Base-by-base conservation (phyloP, 1,139 yeast genomes). In the Yamadazyma trypodendri region DNA sequence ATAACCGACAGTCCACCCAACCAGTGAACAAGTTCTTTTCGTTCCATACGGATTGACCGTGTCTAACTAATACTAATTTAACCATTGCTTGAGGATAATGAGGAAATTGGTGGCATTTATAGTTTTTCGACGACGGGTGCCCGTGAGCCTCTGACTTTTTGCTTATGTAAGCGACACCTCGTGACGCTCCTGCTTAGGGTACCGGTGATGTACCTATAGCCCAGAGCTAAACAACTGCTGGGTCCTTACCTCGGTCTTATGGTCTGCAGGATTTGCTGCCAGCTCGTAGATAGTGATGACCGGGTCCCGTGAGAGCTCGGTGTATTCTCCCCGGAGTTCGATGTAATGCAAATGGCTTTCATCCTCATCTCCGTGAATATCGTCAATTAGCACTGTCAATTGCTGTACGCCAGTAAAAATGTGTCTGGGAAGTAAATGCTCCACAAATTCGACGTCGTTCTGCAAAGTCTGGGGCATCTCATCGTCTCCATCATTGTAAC, bases 31-130 rank as follows among this genome's bases (percentile, higher is more conserved):
- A 79, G 80, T 92, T 90, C 79, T 87, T 87, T 72, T 88, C 96
- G 71, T 90, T 90, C 97, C 97, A 90, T 69, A 87, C 97, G 72
- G 96, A 86, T 78, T 90, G 96, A 61, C 97, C 97, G 92, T 90
- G 97, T 79, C 97, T 84, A 56, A 84, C 86, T 65, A 84, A 74
- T 61, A 84, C 77, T 70, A 84, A 76, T 68, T 82, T 84, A 58
- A 83, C 86, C 76, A 71, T 71, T 48, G 29, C n/a, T 27, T 27
- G 4, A 14, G 28, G 24, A 24, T 34, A 9, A 22, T 6, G 8
- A 12, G 31, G 23, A 35, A 13, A 28, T 34, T 14, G 28, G 14
- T 12, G 12, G 3, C 15, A 24, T 32, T 24, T 25, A 32, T 32
- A 32, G 24, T 32, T 29, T 35, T 30, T 42, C 48, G 48, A 43